A percentile compares a stretch with the other conserved stretches of the same genome.
phyloP scores from a whole-genome alignment of 83 land plant species.

The Thuja plicata region DNA sequence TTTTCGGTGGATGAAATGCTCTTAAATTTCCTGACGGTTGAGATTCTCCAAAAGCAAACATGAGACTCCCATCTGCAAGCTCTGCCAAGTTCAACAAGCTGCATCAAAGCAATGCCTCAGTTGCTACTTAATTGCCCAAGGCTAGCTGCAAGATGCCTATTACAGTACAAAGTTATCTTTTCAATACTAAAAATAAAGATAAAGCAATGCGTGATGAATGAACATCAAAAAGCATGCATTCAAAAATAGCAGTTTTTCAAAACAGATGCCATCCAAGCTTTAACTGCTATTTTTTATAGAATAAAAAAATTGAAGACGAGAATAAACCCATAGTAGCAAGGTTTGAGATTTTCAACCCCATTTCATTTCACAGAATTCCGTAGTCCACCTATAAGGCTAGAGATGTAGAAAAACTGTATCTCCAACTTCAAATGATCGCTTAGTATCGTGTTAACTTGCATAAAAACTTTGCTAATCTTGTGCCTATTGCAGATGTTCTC shows the following conservation, averaged over 20 bases:
- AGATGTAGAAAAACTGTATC: too few species aligned
- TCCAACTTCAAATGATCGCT: too few species aligned
- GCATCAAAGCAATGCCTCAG: constrained; percentile 49
- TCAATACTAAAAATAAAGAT: not conserved
- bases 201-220: not conserved
- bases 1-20: constrained; percentile 7
- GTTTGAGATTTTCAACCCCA: too few species aligned
- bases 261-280: not conserved
- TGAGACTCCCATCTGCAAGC: constrained; percentile 36
- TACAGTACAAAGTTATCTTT: not conserved
- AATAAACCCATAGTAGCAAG: not conserved
- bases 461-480: too few species aligned
- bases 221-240: not conserved
- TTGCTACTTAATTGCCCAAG: constrained; percentile 18
- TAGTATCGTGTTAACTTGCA: too few species aligned
- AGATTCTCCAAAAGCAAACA: constrained; percentile 5
- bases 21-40: not conserved
- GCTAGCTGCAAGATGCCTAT: not conserved
- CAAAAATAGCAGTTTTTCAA: not conserved
- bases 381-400: too few species aligned
- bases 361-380: too few species aligned
- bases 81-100: constrained; percentile 57
- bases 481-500: too few species aligned
- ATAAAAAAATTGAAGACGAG: not conserved
- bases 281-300: not conserved